Evolutionary conservation across 2,329 filamentous ascomycete genomes (phyloP).

Genomic region (Fusarium tupiense): DNA sequence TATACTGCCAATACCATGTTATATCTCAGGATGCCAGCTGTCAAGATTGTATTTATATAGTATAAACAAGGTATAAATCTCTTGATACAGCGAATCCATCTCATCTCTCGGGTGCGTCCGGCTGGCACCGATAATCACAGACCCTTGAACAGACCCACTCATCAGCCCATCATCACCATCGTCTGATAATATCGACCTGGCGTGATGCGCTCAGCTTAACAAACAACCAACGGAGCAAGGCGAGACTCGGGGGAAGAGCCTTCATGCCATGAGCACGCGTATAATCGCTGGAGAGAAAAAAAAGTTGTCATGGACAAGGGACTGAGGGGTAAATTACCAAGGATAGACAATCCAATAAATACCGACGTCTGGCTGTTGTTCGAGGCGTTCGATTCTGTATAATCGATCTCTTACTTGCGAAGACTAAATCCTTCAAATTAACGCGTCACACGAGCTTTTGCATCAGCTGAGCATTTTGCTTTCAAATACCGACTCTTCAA

Average conservation of each 20-base stretch:
- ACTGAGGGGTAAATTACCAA: constrained; percentile 12
- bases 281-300: constrained; percentile 8
- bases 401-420: constrained; percentile 7
- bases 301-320: constrained; percentile 23
- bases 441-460: not conserved
- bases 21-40: no score
- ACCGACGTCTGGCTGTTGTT: constrained; percentile 17
- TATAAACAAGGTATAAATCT: not conserved
- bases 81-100: not conserved
- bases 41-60: not conserved
- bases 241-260: constrained; percentile 39
- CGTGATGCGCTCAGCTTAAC: constrained; percentile 43
- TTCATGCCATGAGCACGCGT: constrained; percentile 22
- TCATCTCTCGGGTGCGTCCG: constrained; percentile 39
- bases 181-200: constrained; percentile 44
- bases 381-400: constrained; percentile 12
- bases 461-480: not conserved
- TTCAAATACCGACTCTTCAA: not conserved
- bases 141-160: constrained; percentile 40
- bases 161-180: constrained; percentile 41
- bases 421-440: constrained; percentile 1
- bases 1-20: not conserved
- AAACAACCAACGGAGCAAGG: constrained; percentile 39
- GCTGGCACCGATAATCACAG: constrained; percentile 36
- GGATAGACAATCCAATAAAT: constrained; percentile 38